Evolutionary conservation across 139 green algal genomes (phyloP), one percentile per base, ranked within the genome.

Genomic region (Chlorella sp.): DNA sequence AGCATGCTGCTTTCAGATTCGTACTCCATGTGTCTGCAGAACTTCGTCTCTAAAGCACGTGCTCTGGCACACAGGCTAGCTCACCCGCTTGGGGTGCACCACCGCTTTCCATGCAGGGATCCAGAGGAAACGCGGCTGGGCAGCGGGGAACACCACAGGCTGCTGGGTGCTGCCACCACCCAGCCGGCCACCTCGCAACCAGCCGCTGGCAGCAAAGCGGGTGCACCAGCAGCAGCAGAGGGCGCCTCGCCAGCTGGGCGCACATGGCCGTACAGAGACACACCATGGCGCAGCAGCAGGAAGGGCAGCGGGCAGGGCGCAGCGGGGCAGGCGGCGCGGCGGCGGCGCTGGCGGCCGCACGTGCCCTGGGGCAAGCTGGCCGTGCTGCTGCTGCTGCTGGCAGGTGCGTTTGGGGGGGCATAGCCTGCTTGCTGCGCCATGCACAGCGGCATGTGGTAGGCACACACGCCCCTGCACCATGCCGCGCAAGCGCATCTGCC

Each of bases 311-410:
- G n/a, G n/a, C n/a, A n/a, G n/a, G n/a, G n/a, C n/a, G 72, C 72
- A 26, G 43, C 30, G 43, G 40, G 30, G 43, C 72, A 32, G n/a
- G 46, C 48, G 7, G 48, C 34, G n/a, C 34, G 32, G 26, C 51
- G 14, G 51, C 28, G 60, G 14, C 32, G 44, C 46, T 85, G 68
- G 67, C 51, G 13, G 3, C 46, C 46, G 36, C 67, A 85, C 46
- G n/a, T 85, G 16, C 67, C 67, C 26, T 58, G 24, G 67, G 48
- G 34, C 36, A 54, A 78, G 48, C 14, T 79, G 0, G 36, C 34
- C 0, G 28, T 79, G 28, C 80, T 85, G 48, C 26, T 85, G 46
- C 24, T 54, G 48, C 68, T 85, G 46, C 80, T 85, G 36, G 80
- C 80, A 56, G 80, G 80, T 60, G 36, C 26, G 73, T 76, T 26